Conservation (phyloP, 2,329 filamentous ascomycete species). For the Tricladium varicosporioides region DNA sequence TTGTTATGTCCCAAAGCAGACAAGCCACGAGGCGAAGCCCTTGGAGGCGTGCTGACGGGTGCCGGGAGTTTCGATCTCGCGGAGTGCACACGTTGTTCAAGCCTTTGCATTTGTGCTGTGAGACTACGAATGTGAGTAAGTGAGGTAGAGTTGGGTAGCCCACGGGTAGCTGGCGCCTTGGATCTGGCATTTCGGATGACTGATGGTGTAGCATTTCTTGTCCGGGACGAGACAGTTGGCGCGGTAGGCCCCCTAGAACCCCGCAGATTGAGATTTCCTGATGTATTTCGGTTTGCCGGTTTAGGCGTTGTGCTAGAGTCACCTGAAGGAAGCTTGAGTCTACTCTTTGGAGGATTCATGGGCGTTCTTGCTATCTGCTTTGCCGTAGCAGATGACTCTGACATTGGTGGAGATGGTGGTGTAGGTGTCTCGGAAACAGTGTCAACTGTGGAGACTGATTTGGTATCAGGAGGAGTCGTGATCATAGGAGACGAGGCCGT, state of each 20-base stretch:
- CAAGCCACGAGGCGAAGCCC: slow-evolving; percentile 66
- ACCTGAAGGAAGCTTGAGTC: slow-evolving; percentile 53
- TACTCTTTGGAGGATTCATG: slow-evolving; percentile 37
- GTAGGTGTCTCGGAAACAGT: slow-evolving; percentile 68
- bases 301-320: slow-evolving; percentile 55
- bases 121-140: slow-evolving; percentile 90
- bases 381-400: slow-evolving; percentile 64
- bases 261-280: slow-evolving; percentile 21
- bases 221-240: slow-evolving; percentile 20
- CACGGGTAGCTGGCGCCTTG: slow-evolving; percentile 39
- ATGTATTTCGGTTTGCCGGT: slow-evolving; percentile 35
- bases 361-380: slow-evolving; percentile 28
- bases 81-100: slow-evolving; percentile 89
- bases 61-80: slow-evolving; percentile 89
- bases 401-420: slow-evolving; percentile 91
- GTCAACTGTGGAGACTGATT: slow-evolving; percentile 57
- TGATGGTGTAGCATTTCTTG: slow-evolving; percentile 34
- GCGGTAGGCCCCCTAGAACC: slow-evolving; percentile 26
- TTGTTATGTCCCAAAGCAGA: slow-evolving; percentile 40
- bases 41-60: slow-evolving; percentile 73
- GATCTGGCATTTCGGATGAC: slow-evolving; percentile 40
- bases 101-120: slow-evolving; percentile 94
- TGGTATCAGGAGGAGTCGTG: slow-evolving; percentile 76
- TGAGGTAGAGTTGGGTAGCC: slow-evolving; percentile 61
- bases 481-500: slow-evolving; percentile 89